These are phyloP conservation scores for Fusarium protoensiforme DNA, from an alignment of 2,329 filamentous ascomycete genomes.

Conservation along the genomic window DNA sequence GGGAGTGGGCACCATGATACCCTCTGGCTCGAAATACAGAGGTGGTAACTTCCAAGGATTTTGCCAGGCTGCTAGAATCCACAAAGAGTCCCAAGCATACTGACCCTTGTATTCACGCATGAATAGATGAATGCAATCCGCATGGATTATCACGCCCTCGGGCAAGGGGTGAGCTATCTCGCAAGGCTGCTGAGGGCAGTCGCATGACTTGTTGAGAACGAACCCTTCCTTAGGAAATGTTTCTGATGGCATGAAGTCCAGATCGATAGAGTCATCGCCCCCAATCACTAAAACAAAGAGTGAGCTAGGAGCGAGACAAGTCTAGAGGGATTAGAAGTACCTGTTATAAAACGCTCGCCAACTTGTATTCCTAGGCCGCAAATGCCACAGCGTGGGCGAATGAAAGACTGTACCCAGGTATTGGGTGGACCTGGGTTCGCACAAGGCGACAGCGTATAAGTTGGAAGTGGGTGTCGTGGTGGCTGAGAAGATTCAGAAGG, in stretches of 20 bases:
- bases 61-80: neutral
- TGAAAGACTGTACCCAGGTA: neutral
- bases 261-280: slow-evolving; percentile 3
- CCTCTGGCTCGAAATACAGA: neutral
- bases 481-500: neutral
- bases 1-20: neutral
- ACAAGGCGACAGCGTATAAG: neutral
- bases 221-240: neutral
- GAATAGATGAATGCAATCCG: neutral
- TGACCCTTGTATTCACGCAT: neutral
- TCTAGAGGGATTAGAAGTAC: neutral
- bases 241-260: neutral
- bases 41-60: neutral
- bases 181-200: neutral
- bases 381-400: neutral
- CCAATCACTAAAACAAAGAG: neutral
- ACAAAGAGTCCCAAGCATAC: neutral
- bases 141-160: neutral
- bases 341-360: neutral
- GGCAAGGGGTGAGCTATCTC: neutral
- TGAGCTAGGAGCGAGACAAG: neutral
- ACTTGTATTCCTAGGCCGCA: neutral
- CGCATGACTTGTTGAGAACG: neutral
- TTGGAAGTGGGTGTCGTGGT: neutral
- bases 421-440: neutral